Percentiles rank a stretch among this genome's conserved stretches.
These are phyloP conservation scores for Thinopyrum elongatum DNA, from an alignment of 176 grass and related monocot genomes.

Conservation along the genomic window DNA sequence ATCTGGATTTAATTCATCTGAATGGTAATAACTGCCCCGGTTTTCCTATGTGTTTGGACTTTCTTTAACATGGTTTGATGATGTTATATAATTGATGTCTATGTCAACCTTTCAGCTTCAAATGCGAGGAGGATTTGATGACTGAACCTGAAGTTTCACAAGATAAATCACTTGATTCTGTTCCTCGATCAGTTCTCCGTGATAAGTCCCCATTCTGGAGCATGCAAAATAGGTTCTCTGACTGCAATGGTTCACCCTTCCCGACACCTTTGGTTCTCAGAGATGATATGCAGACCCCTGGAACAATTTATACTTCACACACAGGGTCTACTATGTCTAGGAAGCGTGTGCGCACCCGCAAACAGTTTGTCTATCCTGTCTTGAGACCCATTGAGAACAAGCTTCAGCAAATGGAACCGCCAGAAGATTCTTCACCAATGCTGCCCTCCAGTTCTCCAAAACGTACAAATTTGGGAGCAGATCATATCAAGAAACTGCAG, in stretches of 20 bases:
- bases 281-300: conserved; percentile 78
- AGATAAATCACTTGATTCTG: conserved; percentile 23
- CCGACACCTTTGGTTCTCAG: conserved; percentile 59
- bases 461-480: neutral
- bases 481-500: conserved; percentile 25
- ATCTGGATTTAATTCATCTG: conserved; percentile 26
- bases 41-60: neutral
- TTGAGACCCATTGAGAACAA: conserved; percentile 54
- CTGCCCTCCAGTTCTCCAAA: neutral
- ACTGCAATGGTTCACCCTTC: conserved; percentile 47
- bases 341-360: conserved; percentile 40
- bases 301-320: conserved; percentile 56
- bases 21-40: conserved; percentile 21
- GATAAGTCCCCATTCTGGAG: conserved; percentile 24
- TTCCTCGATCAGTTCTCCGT: neutral
- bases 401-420: neutral
- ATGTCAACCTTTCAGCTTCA: conserved; percentile 28
- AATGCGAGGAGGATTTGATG: conserved; percentile 1
- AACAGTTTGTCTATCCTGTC: conserved; percentile 61
- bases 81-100: neutral
- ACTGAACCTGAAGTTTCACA: conserved; percentile 17
- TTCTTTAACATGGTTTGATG: neutral
- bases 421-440: neutral
- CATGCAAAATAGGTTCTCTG: neutral
- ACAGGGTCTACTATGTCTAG: conserved; percentile 37